Conservation (phyloP, 2,329 filamentous ascomycete genomes). For the Colletotrichum ledebouriae region DNA sequence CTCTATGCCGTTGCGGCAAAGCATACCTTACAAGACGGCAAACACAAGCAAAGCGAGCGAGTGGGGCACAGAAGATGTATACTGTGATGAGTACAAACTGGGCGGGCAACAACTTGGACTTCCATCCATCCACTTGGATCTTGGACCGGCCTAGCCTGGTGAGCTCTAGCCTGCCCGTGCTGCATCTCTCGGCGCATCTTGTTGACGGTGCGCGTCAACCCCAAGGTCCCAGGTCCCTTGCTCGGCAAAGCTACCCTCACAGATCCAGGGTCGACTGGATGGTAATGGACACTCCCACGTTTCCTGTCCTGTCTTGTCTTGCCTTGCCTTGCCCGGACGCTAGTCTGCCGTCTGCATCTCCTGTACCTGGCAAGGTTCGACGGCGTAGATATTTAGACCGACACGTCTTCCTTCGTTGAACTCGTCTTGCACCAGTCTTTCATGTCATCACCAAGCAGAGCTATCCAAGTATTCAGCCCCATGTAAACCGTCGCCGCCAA, state of each 20-base stretch:
- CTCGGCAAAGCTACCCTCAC: constrained; percentile 28
- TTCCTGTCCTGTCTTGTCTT: constrained; percentile 28
- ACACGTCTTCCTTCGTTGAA: constrained; percentile 27
- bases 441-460: constrained; percentile 18
- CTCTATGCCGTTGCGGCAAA: background rate
- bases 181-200: constrained; percentile 42
- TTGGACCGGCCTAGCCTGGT: constrained; percentile 39
- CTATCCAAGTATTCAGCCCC: constrained; percentile 14
- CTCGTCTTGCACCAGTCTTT: background rate
- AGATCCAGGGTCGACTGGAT: constrained; percentile 5
- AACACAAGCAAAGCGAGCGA: background rate
- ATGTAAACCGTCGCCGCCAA: constrained; percentile 27
- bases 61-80: background rate
- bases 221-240: constrained; percentile 33
- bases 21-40: background rate
- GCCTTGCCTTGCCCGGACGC: constrained; percentile 28
- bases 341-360: constrained; percentile 23
- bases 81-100: background rate
- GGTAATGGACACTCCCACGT: constrained; percentile 35
- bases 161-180: constrained; percentile 40
- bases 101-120: constrained; percentile 27
- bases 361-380: constrained; percentile 28
- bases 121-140: constrained; percentile 27
- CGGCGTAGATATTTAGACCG: constrained; percentile 38
- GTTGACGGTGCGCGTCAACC: constrained; percentile 27